Evolutionary conservation across 2,329 filamentous ascomycete genomes (phyloP).

Genomic region (Teratosphaeria epicoccoides): DNA sequence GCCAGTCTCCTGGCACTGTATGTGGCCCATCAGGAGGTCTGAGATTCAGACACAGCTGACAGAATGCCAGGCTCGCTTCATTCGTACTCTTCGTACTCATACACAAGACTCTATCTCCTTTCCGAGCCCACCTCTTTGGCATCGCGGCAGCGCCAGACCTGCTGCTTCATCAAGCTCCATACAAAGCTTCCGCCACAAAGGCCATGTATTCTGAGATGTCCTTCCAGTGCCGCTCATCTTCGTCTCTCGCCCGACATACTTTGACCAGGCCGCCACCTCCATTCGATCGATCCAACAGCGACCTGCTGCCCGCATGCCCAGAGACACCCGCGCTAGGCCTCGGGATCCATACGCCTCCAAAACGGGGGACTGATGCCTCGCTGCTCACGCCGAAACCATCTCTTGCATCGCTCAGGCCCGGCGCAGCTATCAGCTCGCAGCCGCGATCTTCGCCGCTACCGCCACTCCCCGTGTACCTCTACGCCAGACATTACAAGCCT

Average conservation of each 20-base stretch:
- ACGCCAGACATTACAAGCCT: constrained; percentile 8
- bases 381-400: constrained; percentile 18
- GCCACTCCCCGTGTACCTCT: constrained; percentile 18
- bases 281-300: constrained; percentile 3
- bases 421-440: constrained; percentile 10
- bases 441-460: constrained; percentile 16
- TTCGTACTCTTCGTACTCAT: constrained; percentile 16
- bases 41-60: not conserved
- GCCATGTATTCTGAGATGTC: constrained; percentile 20
- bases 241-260: constrained; percentile 13
- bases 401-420: constrained; percentile 12
- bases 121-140: constrained; percentile 18
- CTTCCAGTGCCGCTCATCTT: constrained; percentile 23
- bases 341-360: constrained; percentile 14
- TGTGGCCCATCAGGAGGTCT: no score
- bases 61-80: constrained; percentile 10
- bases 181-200: constrained; percentile 8
- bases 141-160: constrained; percentile 10
- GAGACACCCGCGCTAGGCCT: constrained; percentile 11
- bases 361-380: constrained; percentile 8
- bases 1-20: constrained; percentile 17
- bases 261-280: constrained; percentile 1
- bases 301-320: constrained; percentile 8
- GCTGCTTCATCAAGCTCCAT: constrained; percentile 13
- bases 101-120: constrained; percentile 15